A percentile compares a stretch with the other conserved stretches of the same genome.
phyloP scores from a whole-genome alignment of 2,329 filamentous ascomycete genomes.

The Cladophialophora yegresii region DNA sequence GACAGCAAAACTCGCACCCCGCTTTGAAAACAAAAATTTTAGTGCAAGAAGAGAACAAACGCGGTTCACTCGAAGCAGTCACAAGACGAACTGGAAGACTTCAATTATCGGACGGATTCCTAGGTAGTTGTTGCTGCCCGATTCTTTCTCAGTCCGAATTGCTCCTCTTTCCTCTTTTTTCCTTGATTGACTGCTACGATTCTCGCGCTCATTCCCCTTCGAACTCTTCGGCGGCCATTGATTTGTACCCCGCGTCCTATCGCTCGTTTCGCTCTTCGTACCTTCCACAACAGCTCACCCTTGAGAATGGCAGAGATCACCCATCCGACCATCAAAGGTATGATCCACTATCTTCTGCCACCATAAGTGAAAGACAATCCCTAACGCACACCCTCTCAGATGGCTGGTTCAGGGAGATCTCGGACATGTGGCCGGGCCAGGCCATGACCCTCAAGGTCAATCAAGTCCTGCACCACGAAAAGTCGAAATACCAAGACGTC shows the following conservation, averaged over 20 bases:
- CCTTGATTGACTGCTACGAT: neutral
- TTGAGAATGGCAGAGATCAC: slow-evolving; percentile 65
- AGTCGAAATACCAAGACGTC: slow-evolving; percentile 98
- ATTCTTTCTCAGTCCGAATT: neutral
- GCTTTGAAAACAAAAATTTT: slow-evolving; percentile 15
- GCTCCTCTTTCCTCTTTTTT: neutral
- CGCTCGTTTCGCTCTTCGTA: slow-evolving; percentile 16
- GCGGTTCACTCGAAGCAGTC: slow-evolving; percentile 9
- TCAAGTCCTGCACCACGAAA: slow-evolving; percentile 97
- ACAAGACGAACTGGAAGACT: slow-evolving; percentile 16
- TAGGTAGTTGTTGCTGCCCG: slow-evolving; percentile 13
- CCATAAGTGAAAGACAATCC: neutral
- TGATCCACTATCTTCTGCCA: slow-evolving; percentile 32
- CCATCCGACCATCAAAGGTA: slow-evolving; percentile 77
- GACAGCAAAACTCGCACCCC: slow-evolving; percentile 7
- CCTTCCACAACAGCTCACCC: neutral
- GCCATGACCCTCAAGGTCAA: slow-evolving; percentile 98
- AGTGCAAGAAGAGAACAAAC: slow-evolving; percentile 7
- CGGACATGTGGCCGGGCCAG: slow-evolving; percentile 98
- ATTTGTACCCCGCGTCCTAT: slow-evolving; percentile 21
- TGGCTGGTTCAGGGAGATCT: slow-evolving; percentile 99
- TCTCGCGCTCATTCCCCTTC: slow-evolving; percentile 6
- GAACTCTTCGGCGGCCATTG: slow-evolving; percentile 9
- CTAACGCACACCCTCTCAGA: slow-evolving; percentile 57
- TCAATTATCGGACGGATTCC: slow-evolving; percentile 1